Evolutionary conservation across 176 grass and related monocot genomes (phyloP).

Genomic region (Hyparrhenia diplandra): DNA sequence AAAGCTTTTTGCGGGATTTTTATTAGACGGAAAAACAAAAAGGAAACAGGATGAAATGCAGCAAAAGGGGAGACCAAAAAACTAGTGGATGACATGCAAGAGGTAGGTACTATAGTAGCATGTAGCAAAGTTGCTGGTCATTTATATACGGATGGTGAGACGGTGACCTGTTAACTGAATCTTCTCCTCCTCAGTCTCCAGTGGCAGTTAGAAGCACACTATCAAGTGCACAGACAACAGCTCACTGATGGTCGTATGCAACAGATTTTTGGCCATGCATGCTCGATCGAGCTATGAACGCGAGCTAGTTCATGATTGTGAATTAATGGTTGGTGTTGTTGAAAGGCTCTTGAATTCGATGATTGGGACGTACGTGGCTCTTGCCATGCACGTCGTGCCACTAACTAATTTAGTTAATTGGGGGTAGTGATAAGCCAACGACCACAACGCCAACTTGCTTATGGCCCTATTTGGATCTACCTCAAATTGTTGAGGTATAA

Average conservation of each 20-base stretch:
- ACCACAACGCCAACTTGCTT: neutral
- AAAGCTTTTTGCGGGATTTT: no score
- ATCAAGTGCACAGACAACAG: neutral
- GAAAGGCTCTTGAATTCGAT: neutral
- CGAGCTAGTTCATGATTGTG: neutral
- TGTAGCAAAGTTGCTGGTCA: no score
- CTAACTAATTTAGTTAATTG: neutral
- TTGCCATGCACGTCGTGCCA: neutral
- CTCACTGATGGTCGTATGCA: no score
- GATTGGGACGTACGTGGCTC: neutral
- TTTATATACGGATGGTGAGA: no score
- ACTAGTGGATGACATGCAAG: no score
- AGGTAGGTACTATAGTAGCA: no score
- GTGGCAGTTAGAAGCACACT: neutral
- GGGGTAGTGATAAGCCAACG: neutral
- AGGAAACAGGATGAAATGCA: no score
- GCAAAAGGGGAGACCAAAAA: no score
- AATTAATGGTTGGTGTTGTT: neutral
- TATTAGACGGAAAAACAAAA: no score
- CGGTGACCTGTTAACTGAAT: no score
- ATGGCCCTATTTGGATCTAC: no score
- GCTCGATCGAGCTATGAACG: neutral
- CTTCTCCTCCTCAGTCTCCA: neutral
- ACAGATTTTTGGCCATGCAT: neutral
- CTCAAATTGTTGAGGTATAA: no score